Evolutionary conservation across 2,329 filamentous ascomycete species (phyloP).

Genomic region (Phyllosticta citrichinensis): DNA sequence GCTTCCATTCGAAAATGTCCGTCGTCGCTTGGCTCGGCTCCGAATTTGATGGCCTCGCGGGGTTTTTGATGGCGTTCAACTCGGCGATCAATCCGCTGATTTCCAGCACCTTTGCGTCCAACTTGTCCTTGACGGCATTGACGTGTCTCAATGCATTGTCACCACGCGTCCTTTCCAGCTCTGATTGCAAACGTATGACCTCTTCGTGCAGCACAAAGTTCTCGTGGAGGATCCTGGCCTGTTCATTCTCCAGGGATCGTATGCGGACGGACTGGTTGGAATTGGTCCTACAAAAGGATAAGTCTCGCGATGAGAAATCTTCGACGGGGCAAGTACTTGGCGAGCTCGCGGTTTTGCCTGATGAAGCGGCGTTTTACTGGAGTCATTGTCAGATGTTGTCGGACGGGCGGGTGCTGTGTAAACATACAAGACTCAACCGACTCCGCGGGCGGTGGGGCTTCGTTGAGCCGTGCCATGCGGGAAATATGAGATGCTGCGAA

Average conservation of each 20-base stretch:
- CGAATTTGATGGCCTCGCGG: neutral
- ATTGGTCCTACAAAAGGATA: conserved; percentile 47
- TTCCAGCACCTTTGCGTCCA: conserved; percentile 64
- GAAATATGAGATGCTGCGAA: neutral
- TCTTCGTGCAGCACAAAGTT: conserved; percentile 65
- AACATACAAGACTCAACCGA: conserved; percentile 61
- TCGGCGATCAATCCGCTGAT: conserved; percentile 57
- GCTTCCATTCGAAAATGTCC: conserved; percentile 5
- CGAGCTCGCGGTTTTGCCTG: conserved; percentile 76
- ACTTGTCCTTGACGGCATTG: conserved; percentile 56
- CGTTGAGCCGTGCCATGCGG: conserved; percentile 72
- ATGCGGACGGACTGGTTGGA: conserved; percentile 69
- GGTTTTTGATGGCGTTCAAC: conserved; percentile 40
- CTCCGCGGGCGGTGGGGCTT: conserved; percentile 58
- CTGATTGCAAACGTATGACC: conserved; percentile 58
- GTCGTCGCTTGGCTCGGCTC: neutral
- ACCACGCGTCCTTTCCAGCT: conserved; percentile 52
- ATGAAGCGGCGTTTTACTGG: conserved; percentile 69
- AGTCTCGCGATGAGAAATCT: neutral
- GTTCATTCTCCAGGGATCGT: conserved; percentile 65
- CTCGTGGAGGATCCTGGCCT: conserved; percentile 63
- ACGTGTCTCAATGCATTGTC: conserved; percentile 56
- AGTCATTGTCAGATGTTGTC: conserved; percentile 3
- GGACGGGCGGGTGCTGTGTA: neutral
- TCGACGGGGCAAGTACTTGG: conserved; percentile 32